Evolutionary conservation across 805 yeast genomes (phyloP).

Genomic region (Candida awuae): DNA sequence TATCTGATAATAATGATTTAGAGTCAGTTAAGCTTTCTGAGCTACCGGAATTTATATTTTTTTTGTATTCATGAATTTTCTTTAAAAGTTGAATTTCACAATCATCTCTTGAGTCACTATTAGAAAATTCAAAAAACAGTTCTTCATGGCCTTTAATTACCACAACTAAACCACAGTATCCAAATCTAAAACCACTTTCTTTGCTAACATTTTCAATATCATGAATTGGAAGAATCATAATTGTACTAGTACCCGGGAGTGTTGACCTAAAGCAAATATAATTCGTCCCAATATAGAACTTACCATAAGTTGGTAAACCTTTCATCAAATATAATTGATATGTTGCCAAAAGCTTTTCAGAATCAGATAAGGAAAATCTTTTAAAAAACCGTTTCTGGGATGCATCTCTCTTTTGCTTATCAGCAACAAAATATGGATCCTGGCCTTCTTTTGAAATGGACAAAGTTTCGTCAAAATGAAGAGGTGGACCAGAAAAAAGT

Average conservation of each 20-base stretch:
- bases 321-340: constrained; percentile 65
- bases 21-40: constrained; percentile 16
- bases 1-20: too few species aligned
- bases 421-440: constrained; percentile 43
- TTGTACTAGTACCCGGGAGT: constrained; percentile 67
- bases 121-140: constrained; percentile 67
- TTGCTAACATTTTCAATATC: constrained; percentile 65
- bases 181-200: constrained; percentile 62
- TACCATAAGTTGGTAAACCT: constrained; percentile 76
- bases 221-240: constrained; percentile 70
- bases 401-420: constrained; percentile 34
- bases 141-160: constrained; percentile 71
- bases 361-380: constrained; percentile 55
- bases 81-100: constrained; percentile 48
- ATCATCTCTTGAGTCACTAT: constrained; percentile 59
- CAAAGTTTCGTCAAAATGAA: constrained; percentile 45
- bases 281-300: constrained; percentile 60
- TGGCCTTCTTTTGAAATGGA: constrained; percentile 34
- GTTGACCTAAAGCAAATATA: constrained; percentile 75
- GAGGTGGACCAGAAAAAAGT: constrained; percentile 21
- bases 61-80: constrained; percentile 38
- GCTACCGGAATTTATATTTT: constrained; percentile 6
- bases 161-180: constrained; percentile 62
- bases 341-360: constrained; percentile 50
- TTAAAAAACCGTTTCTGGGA: constrained; percentile 24